Base-by-base conservation (phyloP, 1,284 basidiomycete genomes). In the Volvariella surrecta region DNA sequence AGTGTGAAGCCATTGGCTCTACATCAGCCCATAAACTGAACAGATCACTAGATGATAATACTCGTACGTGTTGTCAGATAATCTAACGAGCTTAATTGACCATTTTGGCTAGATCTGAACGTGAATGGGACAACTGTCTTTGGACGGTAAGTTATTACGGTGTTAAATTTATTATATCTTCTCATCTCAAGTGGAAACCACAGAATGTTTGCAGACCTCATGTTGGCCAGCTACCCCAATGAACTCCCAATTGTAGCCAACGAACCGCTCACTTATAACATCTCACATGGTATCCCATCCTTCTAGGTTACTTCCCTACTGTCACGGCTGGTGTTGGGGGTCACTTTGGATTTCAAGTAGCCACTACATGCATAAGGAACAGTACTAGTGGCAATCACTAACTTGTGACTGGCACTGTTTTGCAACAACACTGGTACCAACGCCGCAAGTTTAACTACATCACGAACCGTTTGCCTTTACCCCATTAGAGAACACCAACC, bases 131-230 rank as follows among this genome's bases (percentile, higher is more conserved):
- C 61, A 11, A 64, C 63, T 4, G 60, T 66, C 4, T 65, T 65
- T 45, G 63, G 62, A 21, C 52, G 61, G 63, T 61, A 44, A 20
- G 52, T 46, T 19, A 32, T 22, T n/a, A 39, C 10, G 16, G 11
- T 13, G 7, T 22, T 43, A 41, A 40, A 13, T n/a, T 45, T 8
- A 19, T 44, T n/a, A n/a, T n/a, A n/a, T n/a, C n/a, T n/a, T 1
- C n/a, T 7, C 35, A 8, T 38, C 16, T 38, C 9, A 40, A 31
- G 28, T 15, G 19, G 13, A 13, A 1, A 47, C 16, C 43, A 38
- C 32, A 66, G 67, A 40, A 66, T 67, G 63, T 54, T 68, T 0
- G 68, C 67, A 4, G 62, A 70, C 45, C 57, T 70, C 28, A 52
- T 70, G 51, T 48, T 46, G 2, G 52, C 48, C 10, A 66, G 62